Base-by-base conservation (phyloP, 2,329 filamentous ascomycete genomes). In the Ophiostoma perfectum region DNA sequence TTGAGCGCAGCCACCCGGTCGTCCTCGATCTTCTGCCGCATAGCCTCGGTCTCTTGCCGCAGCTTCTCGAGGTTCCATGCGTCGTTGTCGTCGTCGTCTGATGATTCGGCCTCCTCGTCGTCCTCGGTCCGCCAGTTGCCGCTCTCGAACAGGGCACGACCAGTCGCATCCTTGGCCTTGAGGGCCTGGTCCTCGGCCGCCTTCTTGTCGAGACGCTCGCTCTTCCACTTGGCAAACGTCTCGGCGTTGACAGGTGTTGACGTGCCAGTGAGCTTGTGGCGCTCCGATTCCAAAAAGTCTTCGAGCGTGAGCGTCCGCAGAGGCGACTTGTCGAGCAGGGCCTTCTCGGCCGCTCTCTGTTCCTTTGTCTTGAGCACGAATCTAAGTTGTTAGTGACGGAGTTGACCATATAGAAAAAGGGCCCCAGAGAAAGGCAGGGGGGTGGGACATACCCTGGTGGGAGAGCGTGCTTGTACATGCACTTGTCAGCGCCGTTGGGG, bases 311-410 rank as follows among this genome's bases (percentile, higher is more conserved):
- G 84, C 1, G 95, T 97, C 77, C 93, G 93, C 69, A 98, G 84
- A 5, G 96, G 94, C 7, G 91, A 96, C 81, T 99, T 99, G 79
- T 98, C 95, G 84, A 97, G 84, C 68, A 97, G 81, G 3, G 95
- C 95, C 81, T 97, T 99, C 79, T 99, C 96, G 36, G 93, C 93
- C 2, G 92, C 93, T 73, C 92, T 87, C 78, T 99, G 95, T 78
- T 98, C 96, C 80, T 96, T 97, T 18, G 95, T 99, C 83, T 99
- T 99, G 71, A 99, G 85, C 60, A 99, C 83, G 81, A 98, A 99
- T 69, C 93, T 96, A 45, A 14, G 11, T 63, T 72, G 77, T 64
- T 18, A 70, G 69, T 11, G 16, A 60, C 55, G 5, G 1, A 7
- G 18, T 42, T 27, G 27, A 27, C 27, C 27, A 42, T 38, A 27